These are phyloP conservation scores for Aeschynomene evenia DNA, from an alignment of 306 rosid species.

Conservation along the genomic window DNA sequence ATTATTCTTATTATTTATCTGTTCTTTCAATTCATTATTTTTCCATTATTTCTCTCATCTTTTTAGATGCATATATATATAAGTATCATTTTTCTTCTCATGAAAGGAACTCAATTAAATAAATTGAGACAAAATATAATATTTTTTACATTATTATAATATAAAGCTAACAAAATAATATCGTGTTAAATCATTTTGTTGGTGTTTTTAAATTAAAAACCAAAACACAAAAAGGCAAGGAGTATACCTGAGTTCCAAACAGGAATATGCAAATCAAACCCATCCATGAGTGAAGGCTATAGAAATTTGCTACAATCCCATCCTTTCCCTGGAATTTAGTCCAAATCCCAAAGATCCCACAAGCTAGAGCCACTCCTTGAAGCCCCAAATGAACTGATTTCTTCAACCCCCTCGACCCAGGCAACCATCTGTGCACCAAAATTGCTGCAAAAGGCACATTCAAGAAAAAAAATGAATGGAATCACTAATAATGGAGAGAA, in stretches of 20 bases:
- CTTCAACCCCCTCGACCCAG: slow-evolving; percentile 73
- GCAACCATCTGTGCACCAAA: slow-evolving; percentile 80
- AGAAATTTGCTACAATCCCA: slow-evolving; percentile 82
- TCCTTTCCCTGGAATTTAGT: slow-evolving; percentile 63
- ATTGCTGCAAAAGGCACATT: slow-evolving; percentile 53
- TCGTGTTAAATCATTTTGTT: no score
- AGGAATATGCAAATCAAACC: slow-evolving; percentile 68
- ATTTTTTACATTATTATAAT: no score
- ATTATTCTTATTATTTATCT: no score
- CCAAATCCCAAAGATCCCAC: slow-evolving; percentile 83
- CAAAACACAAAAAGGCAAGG: neutral
- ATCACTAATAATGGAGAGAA: no score
- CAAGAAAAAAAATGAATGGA: neutral
- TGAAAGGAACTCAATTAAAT: no score
- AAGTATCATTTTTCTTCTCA: no score
- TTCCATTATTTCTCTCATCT: no score
- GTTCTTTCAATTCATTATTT: no score
- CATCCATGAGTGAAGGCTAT: slow-evolving; percentile 95
- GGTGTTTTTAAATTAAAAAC: no score
- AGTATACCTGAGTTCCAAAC: slow-evolving; percentile 77
- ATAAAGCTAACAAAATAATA: neutral
- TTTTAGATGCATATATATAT: no score
- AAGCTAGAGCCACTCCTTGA: slow-evolving; percentile 82
- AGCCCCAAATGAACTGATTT: slow-evolving; percentile 80
- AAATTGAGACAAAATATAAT: no score